Evolutionary conservation across 2,329 filamentous ascomycete genomes (phyloP), one percentile per base, ranked within the genome.

Genomic region (Calonectria pseudoreteaudii): DNA sequence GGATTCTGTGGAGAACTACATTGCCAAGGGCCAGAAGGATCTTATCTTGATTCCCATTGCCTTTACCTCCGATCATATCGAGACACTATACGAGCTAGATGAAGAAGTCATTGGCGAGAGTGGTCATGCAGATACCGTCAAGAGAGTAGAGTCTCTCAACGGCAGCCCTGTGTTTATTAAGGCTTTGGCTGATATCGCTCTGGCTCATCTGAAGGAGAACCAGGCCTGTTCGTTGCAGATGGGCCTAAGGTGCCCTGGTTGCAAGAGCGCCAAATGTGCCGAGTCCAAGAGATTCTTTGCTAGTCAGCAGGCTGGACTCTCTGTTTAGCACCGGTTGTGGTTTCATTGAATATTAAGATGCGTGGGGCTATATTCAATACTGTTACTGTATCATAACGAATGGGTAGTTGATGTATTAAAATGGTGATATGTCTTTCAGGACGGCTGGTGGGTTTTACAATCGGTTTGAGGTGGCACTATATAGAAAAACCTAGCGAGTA

Each of bases 51-150:
- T 99, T 70, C 97, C 97, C 0, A 97, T 99, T 77, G 97, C 97
- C 8, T 99, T 99, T 83, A 99, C 97, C 0, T 98, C 95, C n/a
- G 97, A 99, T 81, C 97, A 99, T 83, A 99, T 99, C 78, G 97
- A 99, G 86, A 99, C 97, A 0, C 88, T 99, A 0, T 98, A 93
- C 83, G 97, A 99, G 85, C 88, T 99, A 67, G 97, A 99, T 83
- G 90, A 95, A 80, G 97, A 99, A 85, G 95, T 99, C 49, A 98
- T 99, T 81, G 94, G 95, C 72, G 96, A 98, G 84, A 95, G 91
- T 1, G 92, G 94, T 18, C 91, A 94, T 80, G 86, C 91, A 0
- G 95, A 96, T 38, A 93, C 92, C 0, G 92, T 99, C 76, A 98
- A 97, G 88, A 91, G 97, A 71, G 95, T 94, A 1, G 97, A 98